A percentile compares a stretch with the other conserved stretches of the same genome.
Conservation (phyloP, 2,329 filamentous ascomycete genomes). For the Curvularia verruculosa region DNA sequence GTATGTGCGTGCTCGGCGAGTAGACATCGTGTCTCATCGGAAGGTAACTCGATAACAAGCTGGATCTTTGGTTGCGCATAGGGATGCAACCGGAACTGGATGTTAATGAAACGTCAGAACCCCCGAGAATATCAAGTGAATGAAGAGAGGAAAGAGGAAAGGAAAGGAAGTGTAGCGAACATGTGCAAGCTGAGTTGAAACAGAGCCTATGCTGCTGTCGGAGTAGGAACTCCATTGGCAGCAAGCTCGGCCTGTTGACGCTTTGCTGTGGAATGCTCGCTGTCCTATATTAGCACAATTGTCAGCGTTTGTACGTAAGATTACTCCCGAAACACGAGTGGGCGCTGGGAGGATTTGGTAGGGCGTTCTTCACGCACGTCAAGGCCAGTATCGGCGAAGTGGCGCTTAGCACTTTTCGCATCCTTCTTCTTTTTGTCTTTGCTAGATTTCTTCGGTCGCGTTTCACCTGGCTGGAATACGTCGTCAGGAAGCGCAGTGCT, state of each 20-base stretch:
- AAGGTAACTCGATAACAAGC: slow-evolving; percentile 14
- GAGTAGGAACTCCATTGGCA: slow-evolving; percentile 37
- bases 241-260: slow-evolving; percentile 38
- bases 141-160: slow-evolving; percentile 12
- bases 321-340: slow-evolving; percentile 25
- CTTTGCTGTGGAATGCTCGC: slow-evolving; percentile 42
- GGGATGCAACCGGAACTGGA: slow-evolving; percentile 34
- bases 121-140: slow-evolving; percentile 19
- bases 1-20: neutral
- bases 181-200: slow-evolving; percentile 40
- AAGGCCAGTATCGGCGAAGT: slow-evolving; percentile 52
- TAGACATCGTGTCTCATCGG: slow-evolving; percentile 11
- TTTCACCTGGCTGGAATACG: slow-evolving; percentile 82
- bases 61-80: slow-evolving; percentile 18
- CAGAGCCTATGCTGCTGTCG: slow-evolving; percentile 37
- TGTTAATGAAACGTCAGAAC: slow-evolving; percentile 33
- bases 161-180: slow-evolving; percentile 30
- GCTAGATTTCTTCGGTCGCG: slow-evolving; percentile 51
- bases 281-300: slow-evolving; percentile 47
- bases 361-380: slow-evolving; percentile 51
- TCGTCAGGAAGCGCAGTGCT: slow-evolving; percentile 90
- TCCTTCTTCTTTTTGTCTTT: slow-evolving; percentile 50
- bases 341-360: slow-evolving; percentile 27
- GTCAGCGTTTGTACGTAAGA: slow-evolving; percentile 39
- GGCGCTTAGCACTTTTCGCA: slow-evolving; percentile 50